Conservation (phyloP, 108 stramenopile species). For the Phaeodactylum tricornutum region DNA sequence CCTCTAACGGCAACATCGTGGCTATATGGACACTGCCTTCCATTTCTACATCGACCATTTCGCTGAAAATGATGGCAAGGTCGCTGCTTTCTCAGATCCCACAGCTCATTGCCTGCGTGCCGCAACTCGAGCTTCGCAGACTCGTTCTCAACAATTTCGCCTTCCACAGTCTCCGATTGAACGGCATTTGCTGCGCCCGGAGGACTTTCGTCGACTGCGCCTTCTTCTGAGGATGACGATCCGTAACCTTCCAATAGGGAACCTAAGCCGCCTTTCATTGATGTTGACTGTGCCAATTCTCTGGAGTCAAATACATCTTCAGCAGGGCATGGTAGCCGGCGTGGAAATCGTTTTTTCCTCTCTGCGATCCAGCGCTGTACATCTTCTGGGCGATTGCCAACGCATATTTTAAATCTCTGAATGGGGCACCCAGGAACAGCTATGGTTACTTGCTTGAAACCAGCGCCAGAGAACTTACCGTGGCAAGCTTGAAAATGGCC, state of each 20-base stretch:
- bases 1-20: constrained; percentile 18
- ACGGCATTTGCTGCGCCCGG: neutral
- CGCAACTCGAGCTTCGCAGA: neutral
- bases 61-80: constrained; percentile 39
- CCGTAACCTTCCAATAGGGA: constrained; percentile 74
- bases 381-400: constrained; percentile 84
- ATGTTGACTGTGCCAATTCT: constrained; percentile 3
- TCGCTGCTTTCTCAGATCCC: neutral
- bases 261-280: constrained; percentile 20
- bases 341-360: constrained; percentile 60
- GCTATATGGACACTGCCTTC: constrained; percentile 29
- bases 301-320: neutral
- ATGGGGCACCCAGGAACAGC: constrained; percentile 64
- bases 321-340: neutral
- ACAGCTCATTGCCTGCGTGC: neutral
- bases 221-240: constrained; percentile 46
- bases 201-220: neutral
- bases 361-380: constrained; percentile 76
- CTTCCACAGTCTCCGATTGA: constrained; percentile 1
- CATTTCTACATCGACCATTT: constrained; percentile 38
- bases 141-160: neutral
- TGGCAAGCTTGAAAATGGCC: constrained; percentile 36
- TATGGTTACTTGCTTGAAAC: constrained; percentile 74
- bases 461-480: constrained; percentile 64
- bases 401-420: constrained; percentile 75